Conservation (phyloP, 106 monocot species). For the Agapanthus africanus region DNA sequence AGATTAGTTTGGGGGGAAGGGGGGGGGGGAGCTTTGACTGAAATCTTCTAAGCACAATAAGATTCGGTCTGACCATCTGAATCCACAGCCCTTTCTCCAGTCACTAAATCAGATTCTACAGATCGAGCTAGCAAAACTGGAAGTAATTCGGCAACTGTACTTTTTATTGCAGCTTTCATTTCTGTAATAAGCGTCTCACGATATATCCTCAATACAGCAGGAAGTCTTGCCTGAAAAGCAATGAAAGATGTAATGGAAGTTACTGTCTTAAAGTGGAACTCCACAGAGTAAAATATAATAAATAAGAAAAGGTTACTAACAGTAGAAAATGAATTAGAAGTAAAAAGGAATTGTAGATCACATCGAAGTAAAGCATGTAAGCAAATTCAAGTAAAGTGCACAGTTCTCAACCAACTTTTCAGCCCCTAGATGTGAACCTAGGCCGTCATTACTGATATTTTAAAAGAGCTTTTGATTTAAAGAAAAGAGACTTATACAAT, state of each 20-base stretch:
- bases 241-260: background rate
- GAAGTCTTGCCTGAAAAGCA: constrained; percentile 72
- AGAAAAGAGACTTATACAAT: background rate
- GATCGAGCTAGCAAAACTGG: constrained; percentile 59
- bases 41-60: constrained; percentile 3
- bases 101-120: constrained; percentile 44
- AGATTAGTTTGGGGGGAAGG: background rate
- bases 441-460: background rate
- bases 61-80: constrained; percentile 51
- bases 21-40: background rate
- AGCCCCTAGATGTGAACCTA: background rate
- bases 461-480: background rate
- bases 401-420: background rate
- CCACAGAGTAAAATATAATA: no score
- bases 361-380: background rate
- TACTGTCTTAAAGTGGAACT: background rate
- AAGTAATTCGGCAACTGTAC: constrained; percentile 87
- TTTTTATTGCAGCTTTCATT: constrained; percentile 91
- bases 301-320: no score
- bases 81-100: constrained; percentile 60
- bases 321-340: background rate
- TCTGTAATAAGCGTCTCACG: constrained; percentile 85
- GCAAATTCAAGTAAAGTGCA: background rate
- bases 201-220: constrained; percentile 78
- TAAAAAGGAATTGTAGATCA: background rate